Evolutionary conservation across 2,329 filamentous ascomycete species (phyloP).

Genomic region (Tolypocladium sp.): DNA sequence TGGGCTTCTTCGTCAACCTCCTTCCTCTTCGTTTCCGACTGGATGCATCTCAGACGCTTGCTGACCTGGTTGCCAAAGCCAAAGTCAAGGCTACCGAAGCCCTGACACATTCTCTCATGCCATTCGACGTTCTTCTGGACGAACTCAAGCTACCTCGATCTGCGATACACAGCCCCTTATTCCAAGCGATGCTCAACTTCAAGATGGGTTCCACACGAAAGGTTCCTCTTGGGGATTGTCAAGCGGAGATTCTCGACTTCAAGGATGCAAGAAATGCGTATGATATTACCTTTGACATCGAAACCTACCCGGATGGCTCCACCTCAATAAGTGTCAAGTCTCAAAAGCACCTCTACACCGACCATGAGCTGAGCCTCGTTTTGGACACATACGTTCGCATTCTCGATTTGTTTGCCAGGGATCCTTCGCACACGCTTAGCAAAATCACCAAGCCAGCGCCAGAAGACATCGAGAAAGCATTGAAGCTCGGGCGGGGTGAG

Average conservation of each 20-base stretch:
- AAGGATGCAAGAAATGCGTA: slow-evolving; percentile 1
- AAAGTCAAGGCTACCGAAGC: slow-evolving; percentile 20
- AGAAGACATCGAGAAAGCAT: not conserved
- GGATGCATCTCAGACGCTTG: slow-evolving; percentile 10
- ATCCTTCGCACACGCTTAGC: not conserved
- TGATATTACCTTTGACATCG: slow-evolving; percentile 1
- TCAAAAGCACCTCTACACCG: slow-evolving; percentile 1
- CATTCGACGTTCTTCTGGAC: slow-evolving; percentile 34
- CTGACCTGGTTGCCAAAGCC: slow-evolving; percentile 10
- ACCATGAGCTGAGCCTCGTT: not conserved
- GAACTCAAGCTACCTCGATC: slow-evolving; percentile 30
- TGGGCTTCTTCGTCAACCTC: slow-evolving; percentile 41
- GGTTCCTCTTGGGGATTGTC: not conserved
- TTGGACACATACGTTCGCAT: not conserved
- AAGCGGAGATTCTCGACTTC: not conserved
- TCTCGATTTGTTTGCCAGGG: not conserved
- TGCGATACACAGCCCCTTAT: slow-evolving; percentile 28
- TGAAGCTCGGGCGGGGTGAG: not conserved
- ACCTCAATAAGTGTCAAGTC: not conserved
- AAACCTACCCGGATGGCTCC: not conserved
- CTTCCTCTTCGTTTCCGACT: slow-evolving; percentile 32
- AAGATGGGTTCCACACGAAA: not conserved
- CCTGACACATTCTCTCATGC: slow-evolving; percentile 16
- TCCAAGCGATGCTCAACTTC: slow-evolving; percentile 36
- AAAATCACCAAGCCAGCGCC: not conserved